Base-by-base conservation (phyloP, 805 yeast genomes). In the Saccharomycopsis fermentans region DNA sequence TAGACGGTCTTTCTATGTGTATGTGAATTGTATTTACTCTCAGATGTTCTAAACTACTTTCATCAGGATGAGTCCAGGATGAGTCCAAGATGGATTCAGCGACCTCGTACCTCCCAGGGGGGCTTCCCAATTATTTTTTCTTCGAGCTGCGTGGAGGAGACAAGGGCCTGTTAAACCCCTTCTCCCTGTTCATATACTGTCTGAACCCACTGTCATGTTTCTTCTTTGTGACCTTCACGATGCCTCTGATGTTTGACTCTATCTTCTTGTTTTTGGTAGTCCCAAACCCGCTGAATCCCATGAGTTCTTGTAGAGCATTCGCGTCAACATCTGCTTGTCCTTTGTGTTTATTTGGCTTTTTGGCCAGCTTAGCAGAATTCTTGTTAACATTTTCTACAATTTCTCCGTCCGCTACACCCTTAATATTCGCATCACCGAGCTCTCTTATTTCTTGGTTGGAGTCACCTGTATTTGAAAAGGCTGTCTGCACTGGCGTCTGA, bases 201-300 rank as follows among this genome's bases (percentile, higher is more conserved):
- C 86, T 72, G 65, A 79, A 82, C 29, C 58, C 26, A 16, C 37
- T 52, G 11, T 75, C 75, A 0, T 80, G 70, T 57, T 73, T 73
- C 56, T 69, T 70, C 36, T 73, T 70, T 58, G 70, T 71, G 59
- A 71, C 70, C 1, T 69, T 70, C 0, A 73, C 71, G 1, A 81
- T 83, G 29, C 66, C 69, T 19, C 77, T 78, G 57, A 74, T 73
- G 2, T 77, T 68, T 1, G 81, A 83, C 39, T 68, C 68, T 5
- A 81, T 86, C 52, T 80, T 79, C 62, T 80, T 79, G 48, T 81
- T 79, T 66, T 82, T 82, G 5, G 87, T 81, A 1, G 81, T 66
- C 0, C 73, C 77, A 67, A 82, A 81, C 0, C 79, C 77, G 2
- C 75, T 71, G 64, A 82, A 82, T 5, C 88, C 88, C 84, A 83